phyloP scores from a whole-genome alignment of 108 stramenopile species.

The Pseudonitzschia delicatissima region DNA sequence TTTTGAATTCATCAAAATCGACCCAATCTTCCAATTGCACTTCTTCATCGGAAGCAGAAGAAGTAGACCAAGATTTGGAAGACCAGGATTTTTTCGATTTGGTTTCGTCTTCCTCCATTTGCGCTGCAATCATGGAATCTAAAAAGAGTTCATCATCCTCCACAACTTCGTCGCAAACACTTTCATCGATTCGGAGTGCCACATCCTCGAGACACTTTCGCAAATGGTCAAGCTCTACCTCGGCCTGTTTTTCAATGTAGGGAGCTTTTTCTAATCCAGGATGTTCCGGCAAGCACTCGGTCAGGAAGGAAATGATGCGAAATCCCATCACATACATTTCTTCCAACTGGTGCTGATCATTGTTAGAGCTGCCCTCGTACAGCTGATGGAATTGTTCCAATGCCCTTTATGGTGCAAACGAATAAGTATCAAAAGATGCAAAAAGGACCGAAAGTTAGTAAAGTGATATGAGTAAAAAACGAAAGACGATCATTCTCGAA shows the following conservation, averaged over 20 bases:
- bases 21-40: conserved; percentile 7
- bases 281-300: conserved; percentile 45
- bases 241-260: conserved; percentile 14
- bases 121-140: background rate
- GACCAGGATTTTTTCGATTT: background rate
- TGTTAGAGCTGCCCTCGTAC: conserved; percentile 17
- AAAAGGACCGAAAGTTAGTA: background rate
- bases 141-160: conserved; percentile 38
- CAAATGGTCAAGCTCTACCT: conserved; percentile 26
- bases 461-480: too few relatives aligned
- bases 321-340: conserved; percentile 53
- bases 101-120: conserved; percentile 14
- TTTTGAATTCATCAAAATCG: background rate
- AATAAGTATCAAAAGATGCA: too few relatives aligned
- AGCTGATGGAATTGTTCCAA: conserved; percentile 39
- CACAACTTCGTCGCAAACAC: conserved; percentile 37
- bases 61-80: background rate
- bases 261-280: conserved; percentile 21
- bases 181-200: conserved; percentile 48
- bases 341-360: conserved; percentile 25
- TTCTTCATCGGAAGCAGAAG: background rate
- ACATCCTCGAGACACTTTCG: conserved; percentile 39
- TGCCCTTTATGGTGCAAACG: too few relatives aligned
- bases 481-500: too few relatives aligned
- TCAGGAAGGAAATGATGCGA: conserved; percentile 44